phyloP scores from a whole-genome alignment of 208 protist species.

The Acanthamoeba healyi region DNA sequence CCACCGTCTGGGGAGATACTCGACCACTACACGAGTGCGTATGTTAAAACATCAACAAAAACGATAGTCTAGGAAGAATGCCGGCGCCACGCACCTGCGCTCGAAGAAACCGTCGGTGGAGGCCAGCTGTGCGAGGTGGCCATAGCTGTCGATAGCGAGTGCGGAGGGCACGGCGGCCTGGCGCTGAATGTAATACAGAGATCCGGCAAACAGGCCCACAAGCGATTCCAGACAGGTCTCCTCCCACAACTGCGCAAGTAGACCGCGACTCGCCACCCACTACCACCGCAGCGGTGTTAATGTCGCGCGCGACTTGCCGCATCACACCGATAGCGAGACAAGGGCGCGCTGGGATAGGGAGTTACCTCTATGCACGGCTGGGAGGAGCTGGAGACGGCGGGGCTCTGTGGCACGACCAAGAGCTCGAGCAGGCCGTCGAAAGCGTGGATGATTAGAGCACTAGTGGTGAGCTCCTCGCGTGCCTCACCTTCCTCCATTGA shows the following conservation, averaged over 20 bases:
- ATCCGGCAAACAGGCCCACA: conserved; percentile 22
- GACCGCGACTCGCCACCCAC: conserved; percentile 9
- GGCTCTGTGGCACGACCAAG: conserved; percentile 23
- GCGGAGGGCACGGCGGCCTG: not conserved
- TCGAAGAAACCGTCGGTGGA: conserved; percentile 25
- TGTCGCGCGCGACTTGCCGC: no score
- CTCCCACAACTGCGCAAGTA: conserved; percentile 20
- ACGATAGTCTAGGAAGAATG: no score
- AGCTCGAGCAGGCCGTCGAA: conserved; percentile 48
- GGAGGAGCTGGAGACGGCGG: not conserved
- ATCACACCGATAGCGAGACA: no score
- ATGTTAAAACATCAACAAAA: no score
- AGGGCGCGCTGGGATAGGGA: no score
- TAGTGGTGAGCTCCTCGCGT: not conserved
- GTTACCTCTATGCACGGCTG: conserved; percentile 35
- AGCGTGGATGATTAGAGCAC: not conserved
- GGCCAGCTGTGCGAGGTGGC: conserved; percentile 24
- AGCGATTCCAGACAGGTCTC: conserved; percentile 27
- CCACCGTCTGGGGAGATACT: conserved; percentile 36
- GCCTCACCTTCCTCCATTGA: not conserved
- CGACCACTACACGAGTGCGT: not conserved
- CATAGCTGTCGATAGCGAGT: conserved; percentile 39
- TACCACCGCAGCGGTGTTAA: no score
- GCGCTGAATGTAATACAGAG: not conserved
- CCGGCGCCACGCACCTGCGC: conserved; percentile 17